These are phyloP conservation scores for Globisporangium irregulare DNA, from an alignment of 352 stramenopile genomes.

Conservation along the genomic window DNA sequence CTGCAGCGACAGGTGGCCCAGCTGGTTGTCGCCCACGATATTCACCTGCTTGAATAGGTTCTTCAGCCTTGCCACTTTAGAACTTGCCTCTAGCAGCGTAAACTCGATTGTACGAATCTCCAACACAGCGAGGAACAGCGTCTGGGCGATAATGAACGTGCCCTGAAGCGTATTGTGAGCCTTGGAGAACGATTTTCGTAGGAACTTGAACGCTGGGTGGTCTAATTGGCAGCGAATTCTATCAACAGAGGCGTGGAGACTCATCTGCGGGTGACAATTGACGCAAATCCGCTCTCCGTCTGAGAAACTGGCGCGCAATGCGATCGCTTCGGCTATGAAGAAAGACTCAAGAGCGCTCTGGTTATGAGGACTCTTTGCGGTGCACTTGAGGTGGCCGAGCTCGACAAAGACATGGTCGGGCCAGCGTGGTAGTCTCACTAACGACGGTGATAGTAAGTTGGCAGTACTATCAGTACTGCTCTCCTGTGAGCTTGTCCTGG, in stretches of 20 bases:
- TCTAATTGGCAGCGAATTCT: conserved; percentile 51
- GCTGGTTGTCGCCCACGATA: conserved; percentile 59
- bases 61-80: conserved; percentile 28
- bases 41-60: conserved; percentile 52
- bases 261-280: conserved; percentile 47
- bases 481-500: background rate
- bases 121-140: conserved; percentile 52
- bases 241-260: conserved; percentile 35
- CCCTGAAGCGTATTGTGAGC: conserved; percentile 3
- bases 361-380: conserved; percentile 11
- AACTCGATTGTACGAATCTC: conserved; percentile 54
- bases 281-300: conserved; percentile 39
- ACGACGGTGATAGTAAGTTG: background rate
- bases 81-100: conserved; percentile 29
- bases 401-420: conserved; percentile 48
- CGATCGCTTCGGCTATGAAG: conserved; percentile 33
- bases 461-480: background rate
- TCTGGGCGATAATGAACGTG: conserved; percentile 6
- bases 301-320: conserved; percentile 50
- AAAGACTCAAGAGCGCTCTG: conserved; percentile 22
- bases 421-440: conserved; percentile 15
- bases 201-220: conserved; percentile 19
- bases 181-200: background rate
- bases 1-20: conserved; percentile 42
- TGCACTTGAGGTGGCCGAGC: conserved; percentile 28